These are phyloP conservation scores for Nannizziopsis arthrosporioides DNA, from an alignment of 2,329 filamentous ascomycete species.

Conservation along the genomic window DNA sequence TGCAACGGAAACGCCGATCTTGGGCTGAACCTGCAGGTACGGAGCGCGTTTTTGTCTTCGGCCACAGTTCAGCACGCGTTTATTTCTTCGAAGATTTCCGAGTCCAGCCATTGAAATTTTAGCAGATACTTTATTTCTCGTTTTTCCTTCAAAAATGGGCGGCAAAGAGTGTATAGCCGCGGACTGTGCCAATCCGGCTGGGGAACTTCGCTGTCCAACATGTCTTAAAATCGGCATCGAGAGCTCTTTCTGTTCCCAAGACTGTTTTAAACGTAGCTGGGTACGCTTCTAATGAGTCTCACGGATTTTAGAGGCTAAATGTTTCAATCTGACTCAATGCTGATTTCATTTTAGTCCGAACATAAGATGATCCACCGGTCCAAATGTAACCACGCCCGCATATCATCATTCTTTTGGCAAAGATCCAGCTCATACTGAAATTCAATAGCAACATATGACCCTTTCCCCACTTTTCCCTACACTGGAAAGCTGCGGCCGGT, in stretches of 20 bases:
- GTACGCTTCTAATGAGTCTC: constrained; percentile 42
- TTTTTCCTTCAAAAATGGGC: constrained; percentile 1
- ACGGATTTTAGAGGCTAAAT: constrained; percentile 17
- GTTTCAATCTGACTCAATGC: background rate
- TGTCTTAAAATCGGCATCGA: constrained; percentile 84
- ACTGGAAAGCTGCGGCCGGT: constrained; percentile 73
- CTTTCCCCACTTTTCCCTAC: constrained; percentile 77
- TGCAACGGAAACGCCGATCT: too few species aligned
- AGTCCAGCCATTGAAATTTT: too few species aligned
- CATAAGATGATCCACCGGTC: constrained; percentile 81
- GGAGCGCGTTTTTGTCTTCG: too few species aligned
- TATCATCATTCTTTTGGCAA: constrained; percentile 22
- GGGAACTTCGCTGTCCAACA: constrained; percentile 81
- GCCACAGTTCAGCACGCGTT: too few species aligned
- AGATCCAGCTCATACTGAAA: constrained; percentile 64
- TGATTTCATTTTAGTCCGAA: constrained; percentile 45
- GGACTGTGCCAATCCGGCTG: constrained; percentile 79
- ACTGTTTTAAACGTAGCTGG: constrained; percentile 99
- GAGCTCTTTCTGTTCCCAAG: constrained; percentile 94
- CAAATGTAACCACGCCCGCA: constrained; percentile 45
- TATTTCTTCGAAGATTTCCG: too few species aligned
- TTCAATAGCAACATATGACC: constrained; percentile 82
- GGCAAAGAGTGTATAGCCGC: constrained; percentile 54
- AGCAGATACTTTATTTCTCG: too few species aligned
- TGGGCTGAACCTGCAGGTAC: too few species aligned